Percentiles rank a stretch among this genome's conserved stretches.
Evolutionary conservation across 108 stramenopile species (phyloP).

Genomic region (Aurantiochytrium sp.): DNA sequence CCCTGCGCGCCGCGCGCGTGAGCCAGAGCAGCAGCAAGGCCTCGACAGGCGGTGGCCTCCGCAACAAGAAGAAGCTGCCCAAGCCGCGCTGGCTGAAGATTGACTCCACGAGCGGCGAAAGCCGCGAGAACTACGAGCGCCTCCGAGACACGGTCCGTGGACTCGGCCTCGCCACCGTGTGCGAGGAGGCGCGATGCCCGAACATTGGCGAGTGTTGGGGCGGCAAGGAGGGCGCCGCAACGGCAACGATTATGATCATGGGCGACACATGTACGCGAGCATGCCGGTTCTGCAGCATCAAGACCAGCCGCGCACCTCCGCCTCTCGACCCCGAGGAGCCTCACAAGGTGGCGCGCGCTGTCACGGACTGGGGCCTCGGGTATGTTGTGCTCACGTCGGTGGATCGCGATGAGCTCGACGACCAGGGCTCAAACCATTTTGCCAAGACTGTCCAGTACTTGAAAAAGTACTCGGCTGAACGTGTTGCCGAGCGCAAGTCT

Average conservation of each 20-base stretch:
- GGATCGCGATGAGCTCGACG: conserved; percentile 89
- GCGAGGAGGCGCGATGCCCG: conserved; percentile 96
- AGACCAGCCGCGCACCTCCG: conserved; percentile 77
- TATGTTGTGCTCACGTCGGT: conserved; percentile 92
- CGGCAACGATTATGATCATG: conserved; percentile 96
- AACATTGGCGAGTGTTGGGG: conserved; percentile 99
- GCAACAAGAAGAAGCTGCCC: conserved; percentile 13
- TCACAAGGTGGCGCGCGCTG: conserved; percentile 80
- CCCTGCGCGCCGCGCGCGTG: neutral
- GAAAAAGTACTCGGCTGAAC: conserved; percentile 67
- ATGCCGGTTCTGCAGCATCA: conserved; percentile 95
- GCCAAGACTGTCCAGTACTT: conserved; percentile 79
- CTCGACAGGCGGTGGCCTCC: neutral
- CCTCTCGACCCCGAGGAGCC: conserved; percentile 93
- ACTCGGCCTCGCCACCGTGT: conserved; percentile 83
- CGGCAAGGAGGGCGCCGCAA: conserved; percentile 64
- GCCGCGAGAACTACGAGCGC: conserved; percentile 28
- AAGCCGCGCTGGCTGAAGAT: conserved; percentile 17
- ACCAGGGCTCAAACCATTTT: conserved; percentile 89
- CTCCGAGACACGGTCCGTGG: conserved; percentile 38
- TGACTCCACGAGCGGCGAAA: conserved; percentile 9
- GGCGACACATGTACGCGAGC: conserved; percentile 97
- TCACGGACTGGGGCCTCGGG: conserved; percentile 87
- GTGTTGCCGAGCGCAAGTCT: conserved; percentile 7
- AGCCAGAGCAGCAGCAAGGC: neutral